phyloP scores from a whole-genome alignment of 306 rosid genomes.

The Lotus japonicus region DNA sequence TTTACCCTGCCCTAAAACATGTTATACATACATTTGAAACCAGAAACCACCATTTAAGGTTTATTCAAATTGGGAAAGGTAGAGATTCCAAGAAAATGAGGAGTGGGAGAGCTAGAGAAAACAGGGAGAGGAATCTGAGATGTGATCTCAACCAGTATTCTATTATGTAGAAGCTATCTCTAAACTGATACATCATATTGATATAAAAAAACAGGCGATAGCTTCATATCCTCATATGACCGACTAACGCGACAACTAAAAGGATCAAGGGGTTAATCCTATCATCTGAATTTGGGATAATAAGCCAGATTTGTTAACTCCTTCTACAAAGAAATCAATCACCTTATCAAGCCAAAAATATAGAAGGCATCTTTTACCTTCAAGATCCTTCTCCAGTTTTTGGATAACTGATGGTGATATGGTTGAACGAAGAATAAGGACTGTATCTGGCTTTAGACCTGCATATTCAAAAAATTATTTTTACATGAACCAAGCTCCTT shows the following conservation, averaged over 20 bases:
- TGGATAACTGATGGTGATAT: conserved; percentile 37
- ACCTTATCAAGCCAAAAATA: conserved; percentile 14
- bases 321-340: conserved; percentile 19
- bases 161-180: not conserved
- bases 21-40: not conserved
- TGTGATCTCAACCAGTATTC: not conserved
- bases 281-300: not conserved
- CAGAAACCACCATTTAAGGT: not conserved
- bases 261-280: not conserved
- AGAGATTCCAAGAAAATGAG: not conserved
- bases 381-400: conserved; percentile 43
- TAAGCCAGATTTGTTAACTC: not conserved
- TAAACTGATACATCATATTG: not conserved
- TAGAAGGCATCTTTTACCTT: conserved; percentile 43
- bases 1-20: not conserved
- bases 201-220: not conserved
- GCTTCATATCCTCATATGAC: not conserved
- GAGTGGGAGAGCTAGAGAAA: not conserved
- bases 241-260: not conserved
- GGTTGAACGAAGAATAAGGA: conserved; percentile 53
- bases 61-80: not conserved
- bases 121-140: not conserved
- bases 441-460: conserved; percentile 63
- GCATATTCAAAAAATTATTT: conserved; percentile 26
- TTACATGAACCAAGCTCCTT: conserved; percentile 20